A percentile compares a stretch with the other conserved stretches of the same genome.
Conservation (phyloP, 1,284 basidiomycete genomes). For the Malassezia furfur region DNA sequence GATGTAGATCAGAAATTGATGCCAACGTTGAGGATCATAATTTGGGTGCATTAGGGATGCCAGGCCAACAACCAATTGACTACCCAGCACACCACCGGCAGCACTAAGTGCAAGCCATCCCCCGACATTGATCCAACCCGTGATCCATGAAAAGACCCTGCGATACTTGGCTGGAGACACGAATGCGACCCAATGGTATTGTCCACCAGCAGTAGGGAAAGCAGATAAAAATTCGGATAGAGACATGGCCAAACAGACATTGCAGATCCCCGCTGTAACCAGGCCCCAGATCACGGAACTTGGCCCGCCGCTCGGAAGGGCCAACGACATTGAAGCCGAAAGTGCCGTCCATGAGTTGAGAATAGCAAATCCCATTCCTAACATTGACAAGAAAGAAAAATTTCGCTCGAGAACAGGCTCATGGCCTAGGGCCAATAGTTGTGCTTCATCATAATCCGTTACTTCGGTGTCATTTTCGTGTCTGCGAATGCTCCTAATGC, state of each 20-base stretch:
- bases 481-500: not conserved
- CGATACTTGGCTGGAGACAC: conserved; percentile 38
- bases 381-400: conserved; percentile 9
- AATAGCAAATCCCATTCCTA: conserved; percentile 9
- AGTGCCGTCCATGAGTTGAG: conserved; percentile 14
- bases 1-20: conserved; percentile 35
- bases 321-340: conserved; percentile 32
- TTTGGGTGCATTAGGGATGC: conserved; percentile 45
- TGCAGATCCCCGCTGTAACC: not conserved
- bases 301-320: conserved; percentile 3
- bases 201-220: conserved; percentile 44
- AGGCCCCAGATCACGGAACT: conserved; percentile 3
- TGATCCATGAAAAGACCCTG: conserved; percentile 34
- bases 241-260: not conserved
- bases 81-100: conserved; percentile 28
- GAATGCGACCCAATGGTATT: conserved; percentile 49
- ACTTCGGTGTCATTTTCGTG: not conserved
- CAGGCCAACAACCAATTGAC: conserved; percentile 48
- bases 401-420: not conserved
- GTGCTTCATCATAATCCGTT: not conserved
- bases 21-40: conserved; percentile 37
- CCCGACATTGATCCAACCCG: conserved; percentile 31
- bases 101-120: conserved; percentile 50
- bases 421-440: not conserved
- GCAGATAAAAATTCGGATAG: conserved; percentile 15